Percentiles rank a stretch among this genome's conserved stretches.
Conservation (phyloP, 306 rosid genomes). For the Cicer bijugum region DNA sequence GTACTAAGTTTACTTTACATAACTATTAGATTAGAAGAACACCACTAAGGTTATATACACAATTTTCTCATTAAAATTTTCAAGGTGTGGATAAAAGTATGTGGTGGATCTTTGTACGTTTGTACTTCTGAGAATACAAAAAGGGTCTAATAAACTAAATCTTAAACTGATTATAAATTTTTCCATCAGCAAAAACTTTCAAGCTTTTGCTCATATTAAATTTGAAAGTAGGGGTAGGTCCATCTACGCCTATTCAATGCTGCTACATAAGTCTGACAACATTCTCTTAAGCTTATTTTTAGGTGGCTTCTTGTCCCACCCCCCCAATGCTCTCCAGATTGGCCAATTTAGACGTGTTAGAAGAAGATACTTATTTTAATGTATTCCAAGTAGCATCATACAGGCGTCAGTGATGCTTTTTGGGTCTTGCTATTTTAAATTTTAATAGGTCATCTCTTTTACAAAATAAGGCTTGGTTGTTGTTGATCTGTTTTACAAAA, state of each 20-base stretch:
- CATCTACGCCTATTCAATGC: constrained; percentile 27
- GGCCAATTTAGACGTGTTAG: no score
- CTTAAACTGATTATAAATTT: constrained; percentile 17
- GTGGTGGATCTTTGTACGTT: background rate
- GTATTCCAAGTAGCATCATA: background rate
- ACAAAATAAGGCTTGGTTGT: constrained; percentile 26
- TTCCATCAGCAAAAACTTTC: background rate
- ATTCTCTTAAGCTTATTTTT: constrained; percentile 2
- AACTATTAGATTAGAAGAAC: background rate
- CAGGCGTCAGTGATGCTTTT: constrained; percentile 28
- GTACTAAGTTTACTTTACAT: background rate
- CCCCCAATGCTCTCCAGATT: no score
- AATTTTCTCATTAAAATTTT: background rate
- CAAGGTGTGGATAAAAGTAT: constrained; percentile 2
- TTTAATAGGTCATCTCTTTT: constrained; percentile 20
- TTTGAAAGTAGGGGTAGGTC: background rate
- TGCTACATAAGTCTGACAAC: constrained; percentile 19
- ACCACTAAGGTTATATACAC: background rate
- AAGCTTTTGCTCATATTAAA: constrained; percentile 5
- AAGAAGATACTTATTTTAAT: no score
- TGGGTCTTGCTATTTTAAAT: constrained; percentile 25
- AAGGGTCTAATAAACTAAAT: constrained; percentile 3
- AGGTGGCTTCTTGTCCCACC: no score
- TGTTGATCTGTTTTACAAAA: constrained; percentile 36
- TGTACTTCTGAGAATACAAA: background rate